Base-by-base conservation (phyloP, 768 basidiomycete genomes). In the Pholiota microspora region DNA sequence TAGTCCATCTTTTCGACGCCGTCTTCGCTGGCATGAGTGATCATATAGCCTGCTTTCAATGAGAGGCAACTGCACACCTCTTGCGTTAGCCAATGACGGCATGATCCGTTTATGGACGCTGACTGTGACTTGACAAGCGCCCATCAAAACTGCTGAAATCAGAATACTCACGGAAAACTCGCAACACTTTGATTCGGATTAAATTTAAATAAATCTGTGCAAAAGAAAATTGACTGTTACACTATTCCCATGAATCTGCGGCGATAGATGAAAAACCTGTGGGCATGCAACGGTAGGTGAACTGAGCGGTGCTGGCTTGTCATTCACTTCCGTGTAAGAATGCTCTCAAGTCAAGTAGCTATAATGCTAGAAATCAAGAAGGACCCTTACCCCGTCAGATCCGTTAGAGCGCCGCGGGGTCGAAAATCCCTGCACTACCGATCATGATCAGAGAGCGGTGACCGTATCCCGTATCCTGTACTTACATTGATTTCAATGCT, bases 361-460 rank as follows among this genome's bases (percentile, higher is more conserved):
- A 16, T 16, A 5, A 40, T 16, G 38, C 18, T 16, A 16, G 38
- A 40, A 40, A 40, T 40, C 38, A 23, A 38, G 25, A 53, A 29
- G 8, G 38, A 21, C 8, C 21, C 0, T 21, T 10, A 29, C 28
- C 42, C 42, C 24, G 29, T 27, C 31, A 45, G 34, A 45, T 34
- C 42, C 21, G 40, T 34, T 42, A 24, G 40, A 23, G 40, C 40
- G 40, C 40, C 40, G 40, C 40, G 40, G 21, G 40, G 21, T 42
- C 40, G 40, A 24, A 42, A 42, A 42, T 42, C 40, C 21, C 8
- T 42, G 18, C 18, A 23, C 40, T 18, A 42, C 40, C 47, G 47
- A 55, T 55, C 54, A 49, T 55, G 45, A 49, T 55, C 40, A 49
- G 29, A 44, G 10, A 21, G 21, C 21, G 21, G 40, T 21, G 21